Evolutionary conservation across 352 stramenopile species (phyloP).

Genomic region (Thalassiosira delicatula): DNA sequence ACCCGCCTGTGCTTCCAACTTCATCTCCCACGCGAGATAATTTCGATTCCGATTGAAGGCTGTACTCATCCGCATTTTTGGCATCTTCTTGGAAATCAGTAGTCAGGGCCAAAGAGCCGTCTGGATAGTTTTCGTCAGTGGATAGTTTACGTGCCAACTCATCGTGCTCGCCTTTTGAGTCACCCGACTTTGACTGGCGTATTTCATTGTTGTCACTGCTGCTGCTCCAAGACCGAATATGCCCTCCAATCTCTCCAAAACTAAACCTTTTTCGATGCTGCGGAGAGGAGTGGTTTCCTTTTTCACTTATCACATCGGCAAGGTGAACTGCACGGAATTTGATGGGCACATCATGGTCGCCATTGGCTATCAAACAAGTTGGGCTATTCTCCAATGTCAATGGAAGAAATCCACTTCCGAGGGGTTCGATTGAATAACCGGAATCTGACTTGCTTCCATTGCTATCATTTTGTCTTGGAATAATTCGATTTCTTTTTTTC

Average conservation of each 20-base stretch:
- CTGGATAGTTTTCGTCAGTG: conserved; percentile 39
- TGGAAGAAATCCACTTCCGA: conserved; percentile 79
- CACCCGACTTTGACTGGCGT: conserved; percentile 17
- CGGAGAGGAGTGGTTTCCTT: background rate
- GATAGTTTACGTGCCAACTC: conserved; percentile 1
- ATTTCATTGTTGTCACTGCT: conserved; percentile 23
- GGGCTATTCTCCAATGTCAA: conserved; percentile 57
- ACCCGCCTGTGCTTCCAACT: conserved; percentile 11
- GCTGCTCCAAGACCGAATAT: conserved; percentile 30
- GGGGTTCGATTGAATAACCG: conserved; percentile 59
- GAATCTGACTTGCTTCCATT: conserved; percentile 16
- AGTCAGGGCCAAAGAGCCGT: conserved; percentile 44
- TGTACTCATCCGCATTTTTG: conserved; percentile 26
- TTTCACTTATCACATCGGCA: background rate
- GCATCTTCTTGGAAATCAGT: conserved; percentile 42
- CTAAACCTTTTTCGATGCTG: conserved; percentile 27
- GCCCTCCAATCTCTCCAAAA: conserved; percentile 29
- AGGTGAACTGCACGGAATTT: conserved; percentile 56
- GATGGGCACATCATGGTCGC: conserved; percentile 79
- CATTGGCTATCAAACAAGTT: conserved; percentile 75
- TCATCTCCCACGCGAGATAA: background rate
- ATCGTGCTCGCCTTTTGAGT: conserved; percentile 27
- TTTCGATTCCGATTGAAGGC: conserved; percentile 2
- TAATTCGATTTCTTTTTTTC: conserved; percentile 18
- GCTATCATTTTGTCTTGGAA: conserved; percentile 38